Conservation (phyloP, 495 filamentous ascomycete genomes). For the Ramalina peruviana region DNA sequence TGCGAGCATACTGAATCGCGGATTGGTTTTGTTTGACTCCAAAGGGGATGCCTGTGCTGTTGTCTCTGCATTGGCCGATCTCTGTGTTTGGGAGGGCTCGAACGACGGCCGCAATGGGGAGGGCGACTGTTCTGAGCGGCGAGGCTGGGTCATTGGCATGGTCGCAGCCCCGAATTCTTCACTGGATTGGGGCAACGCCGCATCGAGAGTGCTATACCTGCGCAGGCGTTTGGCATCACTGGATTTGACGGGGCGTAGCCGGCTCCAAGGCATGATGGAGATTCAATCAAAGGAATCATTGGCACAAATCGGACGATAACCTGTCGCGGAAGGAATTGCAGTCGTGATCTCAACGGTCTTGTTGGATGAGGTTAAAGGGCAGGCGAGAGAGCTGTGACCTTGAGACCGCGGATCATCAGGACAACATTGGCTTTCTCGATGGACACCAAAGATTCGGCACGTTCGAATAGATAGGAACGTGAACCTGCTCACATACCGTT, state of each 20-base stretch:
- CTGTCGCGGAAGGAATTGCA: background rate
- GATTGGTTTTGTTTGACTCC: constrained; percentile 17
- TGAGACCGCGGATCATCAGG: too few species aligned
- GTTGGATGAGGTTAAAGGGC: too few species aligned
- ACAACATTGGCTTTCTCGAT: too few species aligned
- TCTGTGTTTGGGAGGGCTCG: constrained; percentile 4
- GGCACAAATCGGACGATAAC: background rate
- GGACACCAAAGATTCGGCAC: too few species aligned
- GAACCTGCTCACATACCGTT: too few species aligned
- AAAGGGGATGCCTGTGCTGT: constrained; percentile 1
- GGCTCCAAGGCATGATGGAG: constrained; percentile 24
- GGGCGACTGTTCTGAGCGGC: background rate
- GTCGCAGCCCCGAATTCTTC: constrained; percentile 7
- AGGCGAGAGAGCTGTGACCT: background rate
- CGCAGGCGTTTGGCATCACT: constrained; percentile 19
- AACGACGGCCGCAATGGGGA: constrained; percentile 10
- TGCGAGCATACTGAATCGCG: constrained; percentile 80
- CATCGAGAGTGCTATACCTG: constrained; percentile 26
- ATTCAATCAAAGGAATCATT: constrained; percentile 3
- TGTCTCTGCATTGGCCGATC: background rate
- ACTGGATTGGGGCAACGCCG: constrained; percentile 13
- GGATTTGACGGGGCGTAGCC: constrained; percentile 20
- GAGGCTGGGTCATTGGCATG: background rate
- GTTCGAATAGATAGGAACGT: too few species aligned
- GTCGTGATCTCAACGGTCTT: too few species aligned